These are phyloP conservation scores for Picochlorum sp. DNA, from an alignment of 139 green algal genomes.

Conservation along the genomic window DNA sequence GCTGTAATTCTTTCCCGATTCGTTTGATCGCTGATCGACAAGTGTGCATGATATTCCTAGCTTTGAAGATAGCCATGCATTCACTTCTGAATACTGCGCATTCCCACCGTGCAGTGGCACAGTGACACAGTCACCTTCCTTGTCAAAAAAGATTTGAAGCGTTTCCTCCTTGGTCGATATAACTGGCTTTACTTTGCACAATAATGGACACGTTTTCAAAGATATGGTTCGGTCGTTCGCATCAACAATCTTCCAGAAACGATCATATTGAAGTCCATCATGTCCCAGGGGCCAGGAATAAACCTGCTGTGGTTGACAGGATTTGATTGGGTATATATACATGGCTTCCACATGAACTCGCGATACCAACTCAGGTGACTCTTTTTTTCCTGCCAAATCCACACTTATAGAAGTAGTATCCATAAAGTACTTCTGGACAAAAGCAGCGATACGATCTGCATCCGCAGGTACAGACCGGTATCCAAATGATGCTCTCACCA, in stretches of 20 bases:
- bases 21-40: too few species aligned
- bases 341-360: neutral
- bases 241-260: constrained; percentile 73
- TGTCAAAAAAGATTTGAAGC: too few species aligned
- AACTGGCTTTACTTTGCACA: constrained; percentile 41
- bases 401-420: too few species aligned
- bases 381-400: neutral
- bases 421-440: constrained; percentile 6
- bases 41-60: too few species aligned
- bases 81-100: too few species aligned
- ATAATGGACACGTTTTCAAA: constrained; percentile 39
- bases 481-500: constrained; percentile 73
- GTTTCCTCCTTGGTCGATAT: constrained; percentile 36
- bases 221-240: constrained; percentile 45
- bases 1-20: too few species aligned
- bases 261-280: constrained; percentile 71
- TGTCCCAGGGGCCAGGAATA: constrained; percentile 40
- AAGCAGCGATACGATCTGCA: constrained; percentile 32
- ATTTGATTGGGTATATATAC: constrained; percentile 88
- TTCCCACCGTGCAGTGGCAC: too few species aligned
- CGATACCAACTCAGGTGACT: neutral
- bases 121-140: too few species aligned
- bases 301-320: constrained; percentile 33
- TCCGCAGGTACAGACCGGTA: constrained; percentile 59
- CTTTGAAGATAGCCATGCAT: too few species aligned